Conservation (phyloP, 176 grass and related monocot genomes). For the Eragrostis nindensis region DNA sequence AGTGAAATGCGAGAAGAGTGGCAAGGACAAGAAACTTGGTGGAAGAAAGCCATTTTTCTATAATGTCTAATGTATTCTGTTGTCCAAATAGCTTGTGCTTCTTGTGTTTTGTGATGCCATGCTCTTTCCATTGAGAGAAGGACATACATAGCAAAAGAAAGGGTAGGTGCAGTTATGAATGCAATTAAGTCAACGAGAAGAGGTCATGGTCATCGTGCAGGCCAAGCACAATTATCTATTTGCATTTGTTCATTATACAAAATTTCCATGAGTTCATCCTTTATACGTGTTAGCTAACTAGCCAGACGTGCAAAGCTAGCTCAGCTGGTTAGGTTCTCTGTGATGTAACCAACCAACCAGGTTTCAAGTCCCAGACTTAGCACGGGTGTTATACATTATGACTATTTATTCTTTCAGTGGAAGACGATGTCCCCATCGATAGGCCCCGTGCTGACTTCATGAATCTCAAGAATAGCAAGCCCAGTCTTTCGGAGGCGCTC, state of each 20-base stretch:
- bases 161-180: not conserved
- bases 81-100: not conserved
- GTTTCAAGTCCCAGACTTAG: too few species aligned
- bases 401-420: too few species aligned
- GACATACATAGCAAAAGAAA: too few species aligned
- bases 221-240: not conserved
- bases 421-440: too few species aligned
- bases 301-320: too few species aligned
- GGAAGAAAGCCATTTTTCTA: conserved; percentile 5
- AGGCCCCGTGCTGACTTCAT: too few species aligned
- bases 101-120: not conserved
- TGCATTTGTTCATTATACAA: not conserved
- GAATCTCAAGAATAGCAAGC: too few species aligned
- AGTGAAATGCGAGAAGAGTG: conserved; percentile 1
- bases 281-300: not conserved
- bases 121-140: not conserved
- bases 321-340: too few species aligned
- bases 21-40: not conserved
- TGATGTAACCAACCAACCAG: too few species aligned
- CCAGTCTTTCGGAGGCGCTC: too few species aligned
- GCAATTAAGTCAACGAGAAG: not conserved
- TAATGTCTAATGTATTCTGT: not conserved
- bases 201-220: too few species aligned
- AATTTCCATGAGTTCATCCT: not conserved
- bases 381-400: too few species aligned